Evolutionary conservation across 352 stramenopile species (phyloP), one percentile per base, ranked within the genome.

Genomic region (Thalassiosira gravida): DNA sequence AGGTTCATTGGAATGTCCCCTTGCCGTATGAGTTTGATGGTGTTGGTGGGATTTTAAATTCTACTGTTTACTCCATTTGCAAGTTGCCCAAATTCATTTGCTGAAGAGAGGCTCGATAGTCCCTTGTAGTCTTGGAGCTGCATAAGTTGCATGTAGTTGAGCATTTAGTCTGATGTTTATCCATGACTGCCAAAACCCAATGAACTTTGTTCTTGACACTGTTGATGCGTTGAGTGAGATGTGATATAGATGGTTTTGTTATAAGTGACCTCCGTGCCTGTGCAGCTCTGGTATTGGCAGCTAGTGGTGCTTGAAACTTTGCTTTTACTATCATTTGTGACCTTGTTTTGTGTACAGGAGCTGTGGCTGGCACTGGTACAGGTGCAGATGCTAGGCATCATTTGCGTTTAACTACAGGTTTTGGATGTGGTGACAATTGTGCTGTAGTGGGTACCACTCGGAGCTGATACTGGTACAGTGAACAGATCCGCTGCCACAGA

Each of bases 51-150:
- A 8, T 20, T 2, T 8, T 55, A 27, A n/a, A 53, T 61, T 13
- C 42, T 39, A 14, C 16, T 9, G 6, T 30, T 42, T 2, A 64
- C 27, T 18, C 74, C 74, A 66, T 83, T 65, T 0, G 68, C 58
- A n/a, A 79, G 49, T 8, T 64, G 63, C 18, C 57, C 63, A 49
- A 81, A 73, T 74, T 85, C 63, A 29, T 83, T 76, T 44, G 29
- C 50, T 11, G 50, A 59, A 3, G 32, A 63, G 20, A 44, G 53
- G 27, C 6, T 44, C 53, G 27, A 63, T 8, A 1, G 1, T n/a
- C 6, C 30, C 14, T 47, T 44, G 27, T 42, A 63, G 2, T 63
- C 18, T 1, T 25, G 53, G 27, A 47, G 53, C 1, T 27, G 53
- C 14, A 63, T 47, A 14, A 63, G 30, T 63, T 63, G 53, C 13